Conservation (phyloP, 2,329 filamentous ascomycete species). For the Trichoderma sp. region DNA sequence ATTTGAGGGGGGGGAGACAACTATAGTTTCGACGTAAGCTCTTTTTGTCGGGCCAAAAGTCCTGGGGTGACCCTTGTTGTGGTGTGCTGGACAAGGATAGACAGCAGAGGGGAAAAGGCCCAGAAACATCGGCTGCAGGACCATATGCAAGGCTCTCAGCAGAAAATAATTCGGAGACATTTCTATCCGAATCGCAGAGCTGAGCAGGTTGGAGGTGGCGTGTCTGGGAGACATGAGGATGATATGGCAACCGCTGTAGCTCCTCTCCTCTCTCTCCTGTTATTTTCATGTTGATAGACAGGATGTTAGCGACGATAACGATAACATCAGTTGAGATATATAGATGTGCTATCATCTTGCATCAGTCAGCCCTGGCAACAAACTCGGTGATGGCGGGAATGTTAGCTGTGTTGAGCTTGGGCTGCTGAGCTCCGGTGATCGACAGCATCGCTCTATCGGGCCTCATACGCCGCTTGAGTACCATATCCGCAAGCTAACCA, state of each 20-base stretch:
- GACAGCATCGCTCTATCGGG: background rate
- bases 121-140: background rate
- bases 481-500: background rate
- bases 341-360: background rate
- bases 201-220: background rate
- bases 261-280: too few relatives aligned
- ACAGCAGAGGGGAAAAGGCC: background rate
- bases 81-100: background rate
- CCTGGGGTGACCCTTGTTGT: slow-evolving; percentile 14
- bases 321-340: background rate
- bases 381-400: background rate
- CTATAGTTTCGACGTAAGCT: background rate
- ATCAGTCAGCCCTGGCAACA: background rate
- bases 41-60: background rate
- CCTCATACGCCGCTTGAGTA: background rate
- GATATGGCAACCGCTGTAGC: background rate
- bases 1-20: background rate
- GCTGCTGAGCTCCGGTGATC: background rate
- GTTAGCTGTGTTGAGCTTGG: background rate
- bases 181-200: background rate
- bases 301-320: too few relatives aligned
- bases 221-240: background rate
- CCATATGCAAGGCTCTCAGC: background rate
- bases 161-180: background rate
- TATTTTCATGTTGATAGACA: too few relatives aligned